Conservation (phyloP, 2,329 filamentous ascomycete genomes). For the Botrytis porri region DNA sequence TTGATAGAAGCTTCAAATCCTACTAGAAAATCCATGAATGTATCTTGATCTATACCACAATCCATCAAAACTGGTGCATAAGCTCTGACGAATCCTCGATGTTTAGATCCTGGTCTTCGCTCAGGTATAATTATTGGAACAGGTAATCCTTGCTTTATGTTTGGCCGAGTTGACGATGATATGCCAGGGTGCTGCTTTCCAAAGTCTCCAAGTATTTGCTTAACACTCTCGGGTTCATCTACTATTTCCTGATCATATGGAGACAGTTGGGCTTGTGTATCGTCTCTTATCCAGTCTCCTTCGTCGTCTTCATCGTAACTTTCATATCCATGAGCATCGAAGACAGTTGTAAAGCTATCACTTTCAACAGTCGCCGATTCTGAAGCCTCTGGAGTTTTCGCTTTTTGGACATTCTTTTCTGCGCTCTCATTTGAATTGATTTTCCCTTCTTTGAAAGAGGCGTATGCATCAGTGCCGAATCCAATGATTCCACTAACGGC, state of each 20-base stretch:
- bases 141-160: slow-evolving; percentile 31
- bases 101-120: slow-evolving; percentile 47
- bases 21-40: slow-evolving; percentile 49
- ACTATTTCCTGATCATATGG: neutral
- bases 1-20: slow-evolving; percentile 41
- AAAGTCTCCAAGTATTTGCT: slow-evolving; percentile 10
- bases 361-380: neutral
- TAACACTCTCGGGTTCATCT: neutral
- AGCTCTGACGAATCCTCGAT: slow-evolving; percentile 50
- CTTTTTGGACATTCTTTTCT: neutral
- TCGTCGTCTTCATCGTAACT: slow-evolving; percentile 17
- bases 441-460: slow-evolving; percentile 13
- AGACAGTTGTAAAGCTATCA: neutral
- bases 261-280: slow-evolving; percentile 11
- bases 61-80: slow-evolving; percentile 49
- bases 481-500: neutral
- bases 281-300: slow-evolving; percentile 15
- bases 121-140: slow-evolving; percentile 52
- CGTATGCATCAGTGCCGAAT: slow-evolving; percentile 1
- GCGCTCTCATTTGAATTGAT: neutral
- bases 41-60: slow-evolving; percentile 47
- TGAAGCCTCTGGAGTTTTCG: neutral
- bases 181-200: neutral
- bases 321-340: neutral
- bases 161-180: neutral